Evolutionary conservation across 352 stramenopile genomes (phyloP), one percentile per base, ranked within the genome.

Genomic region (Blastocystis sp.): DNA sequence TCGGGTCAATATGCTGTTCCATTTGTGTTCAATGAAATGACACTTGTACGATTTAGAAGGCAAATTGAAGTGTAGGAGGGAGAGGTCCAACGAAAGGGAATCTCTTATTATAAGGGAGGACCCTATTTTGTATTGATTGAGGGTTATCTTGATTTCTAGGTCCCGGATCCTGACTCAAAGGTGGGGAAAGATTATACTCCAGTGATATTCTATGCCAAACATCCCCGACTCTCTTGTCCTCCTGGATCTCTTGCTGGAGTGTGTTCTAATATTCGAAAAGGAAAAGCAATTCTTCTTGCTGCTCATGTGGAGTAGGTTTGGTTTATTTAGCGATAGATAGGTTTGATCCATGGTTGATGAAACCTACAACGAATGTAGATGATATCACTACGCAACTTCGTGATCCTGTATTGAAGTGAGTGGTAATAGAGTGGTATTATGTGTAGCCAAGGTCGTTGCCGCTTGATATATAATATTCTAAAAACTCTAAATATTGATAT

Each of bases 61-160:
- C 1, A 6, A n/a, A 46, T 16, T 66, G 24, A 66, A 27, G 5
- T 21, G 21, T 83, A 83, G 71, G 42, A 63, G 35, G 71, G 71
- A 61, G 71, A 83, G 71, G 49, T 83, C 6, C 71, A 66, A 27
- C 71, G 71, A 52, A 65, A 83, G 43, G 71, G 71, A 16, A 83
- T 83, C 46, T 65, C 43, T 56, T 83, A 83, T 43, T 87, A 87
- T 46, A 87, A 87, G 65, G 77, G 77, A 39, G 77, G 77, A 32
- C 77, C 77, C 21, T 87, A 87, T 51, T 87, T 87, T 46, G 77
- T 87, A 77, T 5, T 0, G 3, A 42, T 46, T 56, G 21, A 49
- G 21, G 51, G 3, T 19, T 52, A 2, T 46, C 7, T n/a, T 61
- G 37, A 57, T 77, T 14, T 14, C 51, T 51, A 77, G 65, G 43